phyloP scores from a whole-genome alignment of 345 rosid genomes.

The Gynandropsis gynandra region DNA sequence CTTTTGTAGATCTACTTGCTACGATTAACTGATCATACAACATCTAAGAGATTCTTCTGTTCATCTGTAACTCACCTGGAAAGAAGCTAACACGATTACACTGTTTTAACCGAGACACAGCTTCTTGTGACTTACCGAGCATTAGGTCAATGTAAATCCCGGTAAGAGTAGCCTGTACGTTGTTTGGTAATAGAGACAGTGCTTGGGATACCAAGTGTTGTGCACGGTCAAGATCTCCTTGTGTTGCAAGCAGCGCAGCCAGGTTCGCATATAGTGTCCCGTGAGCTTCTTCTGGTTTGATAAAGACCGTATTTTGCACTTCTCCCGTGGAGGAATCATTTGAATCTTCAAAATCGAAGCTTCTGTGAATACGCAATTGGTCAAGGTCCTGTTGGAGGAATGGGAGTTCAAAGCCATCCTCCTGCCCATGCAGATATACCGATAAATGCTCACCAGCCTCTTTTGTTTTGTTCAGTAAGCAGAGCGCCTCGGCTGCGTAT shows the following conservation, averaged over 20 bases:
- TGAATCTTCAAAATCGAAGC: conserved; percentile 55
- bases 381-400: conserved; percentile 62
- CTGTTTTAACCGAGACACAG: conserved; percentile 69
- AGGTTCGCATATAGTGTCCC: conserved; percentile 77
- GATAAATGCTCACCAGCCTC: conserved; percentile 84
- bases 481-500: conserved; percentile 95
- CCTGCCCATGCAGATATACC: conserved; percentile 51
- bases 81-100: conserved; percentile 63
- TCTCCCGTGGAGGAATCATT: conserved; percentile 33
- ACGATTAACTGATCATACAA: background rate
- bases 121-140: conserved; percentile 71
- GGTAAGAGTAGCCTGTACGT: conserved; percentile 67
- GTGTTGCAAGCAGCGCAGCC: conserved; percentile 54
- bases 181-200: conserved; percentile 46
- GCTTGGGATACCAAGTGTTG: conserved; percentile 50
- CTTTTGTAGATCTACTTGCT: conserved; percentile 16
- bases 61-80: conserved; percentile 30
- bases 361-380: conserved; percentile 45
- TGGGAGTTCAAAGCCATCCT: conserved; percentile 51
- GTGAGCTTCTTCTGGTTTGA: conserved; percentile 83
- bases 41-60: conserved; percentile 11
- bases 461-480: conserved; percentile 61
- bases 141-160: conserved; percentile 69
- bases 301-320: conserved; percentile 34
- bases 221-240: conserved; percentile 73